Percentiles rank a stretch among this genome's conserved stretches.
These are phyloP conservation scores for Peronospora destructor DNA, from an alignment of 352 stramenopile species.

Conservation along the genomic window DNA sequence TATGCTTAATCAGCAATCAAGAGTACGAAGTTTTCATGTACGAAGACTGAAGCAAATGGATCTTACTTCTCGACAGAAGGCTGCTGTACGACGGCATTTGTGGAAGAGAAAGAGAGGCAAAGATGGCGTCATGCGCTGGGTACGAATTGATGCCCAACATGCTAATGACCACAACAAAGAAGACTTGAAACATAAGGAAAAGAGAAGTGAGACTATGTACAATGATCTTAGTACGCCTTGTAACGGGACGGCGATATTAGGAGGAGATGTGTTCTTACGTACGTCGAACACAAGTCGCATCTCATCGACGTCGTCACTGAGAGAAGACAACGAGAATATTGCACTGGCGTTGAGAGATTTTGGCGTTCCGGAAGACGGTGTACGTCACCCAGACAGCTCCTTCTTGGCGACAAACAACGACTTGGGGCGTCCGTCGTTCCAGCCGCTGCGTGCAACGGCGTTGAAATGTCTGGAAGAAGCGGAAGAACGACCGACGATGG, in stretches of 20 bases:
- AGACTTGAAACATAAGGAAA: constrained; percentile 23
- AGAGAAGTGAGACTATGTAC: constrained; percentile 24
- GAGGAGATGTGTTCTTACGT: constrained; percentile 15
- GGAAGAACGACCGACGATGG: constrained; percentile 73
- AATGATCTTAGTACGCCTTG: constrained; percentile 45
- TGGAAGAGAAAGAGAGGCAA: constrained; percentile 67
- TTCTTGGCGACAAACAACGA: constrained; percentile 40
- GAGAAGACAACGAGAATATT: constrained; percentile 67
- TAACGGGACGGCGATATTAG: constrained; percentile 33
- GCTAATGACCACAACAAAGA: constrained; percentile 20
- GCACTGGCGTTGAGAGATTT: constrained; percentile 73
- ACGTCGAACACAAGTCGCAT: constrained; percentile 28
- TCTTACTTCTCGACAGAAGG: constrained; percentile 71
- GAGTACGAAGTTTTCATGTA: constrained; percentile 80
- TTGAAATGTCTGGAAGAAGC: constrained; percentile 72
- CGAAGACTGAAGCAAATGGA: constrained; percentile 82
- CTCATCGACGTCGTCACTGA: constrained; percentile 48
- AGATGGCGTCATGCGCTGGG: constrained; percentile 73
- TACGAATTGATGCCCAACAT: constrained; percentile 62
- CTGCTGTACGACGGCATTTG: constrained; percentile 63
- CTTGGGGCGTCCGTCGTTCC: constrained; percentile 43
- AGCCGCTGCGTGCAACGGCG: constrained; percentile 67
- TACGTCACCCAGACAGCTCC: constrained; percentile 28
- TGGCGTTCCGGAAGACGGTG: constrained; percentile 40
- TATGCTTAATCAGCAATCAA: constrained; percentile 76